Evolutionary conservation across 805 yeast species (phyloP).

Genomic region (Saturnispora kantuleensis): DNA sequence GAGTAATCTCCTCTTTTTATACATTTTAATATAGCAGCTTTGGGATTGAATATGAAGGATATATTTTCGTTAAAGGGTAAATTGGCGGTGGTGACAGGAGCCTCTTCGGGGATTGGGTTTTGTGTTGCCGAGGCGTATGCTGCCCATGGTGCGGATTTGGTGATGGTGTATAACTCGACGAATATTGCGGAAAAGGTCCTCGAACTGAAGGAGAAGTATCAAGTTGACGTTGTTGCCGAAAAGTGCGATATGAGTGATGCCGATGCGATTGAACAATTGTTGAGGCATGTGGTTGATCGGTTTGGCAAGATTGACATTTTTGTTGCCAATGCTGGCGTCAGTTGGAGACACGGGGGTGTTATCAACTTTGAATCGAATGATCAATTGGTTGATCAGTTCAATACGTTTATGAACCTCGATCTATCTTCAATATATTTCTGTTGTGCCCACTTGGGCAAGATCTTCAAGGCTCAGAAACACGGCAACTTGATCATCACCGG

Average conservation of each 20-base stretch:
- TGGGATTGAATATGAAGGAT: slow-evolving; percentile 1
- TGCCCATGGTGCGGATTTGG: slow-evolving; percentile 36
- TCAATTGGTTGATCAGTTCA: slow-evolving; percentile 50
- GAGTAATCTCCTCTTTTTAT: neutral
- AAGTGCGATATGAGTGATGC: slow-evolving; percentile 27
- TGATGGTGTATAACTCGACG: slow-evolving; percentile 28
- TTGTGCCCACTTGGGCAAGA: slow-evolving; percentile 62
- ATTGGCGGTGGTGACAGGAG: slow-evolving; percentile 42
- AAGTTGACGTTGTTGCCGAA: slow-evolving; percentile 14
- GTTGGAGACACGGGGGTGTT: slow-evolving; percentile 63
- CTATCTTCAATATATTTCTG: slow-evolving; percentile 74
- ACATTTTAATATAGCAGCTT: neutral
- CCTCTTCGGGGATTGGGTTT: slow-evolving; percentile 49
- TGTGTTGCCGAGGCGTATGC: slow-evolving; percentile 44
- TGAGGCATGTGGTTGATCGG: slow-evolving; percentile 22
- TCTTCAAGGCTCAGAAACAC: slow-evolving; percentile 60
- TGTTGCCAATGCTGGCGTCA: slow-evolving; percentile 48
- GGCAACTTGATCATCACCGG: slow-evolving; percentile 83
- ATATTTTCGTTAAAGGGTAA: slow-evolving; percentile 33
- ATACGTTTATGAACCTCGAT: slow-evolving; percentile 62
- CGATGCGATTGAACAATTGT: slow-evolving; percentile 23
- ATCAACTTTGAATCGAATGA: slow-evolving; percentile 31
- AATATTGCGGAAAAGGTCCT: slow-evolving; percentile 10
- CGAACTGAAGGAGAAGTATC: slow-evolving; percentile 9
- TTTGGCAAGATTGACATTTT: slow-evolving; percentile 33